A percentile compares a stretch with the other conserved stretches of the same genome.
phyloP scores from a whole-genome alignment of 129 eudicot species.

The Dittrichia graveolens region DNA sequence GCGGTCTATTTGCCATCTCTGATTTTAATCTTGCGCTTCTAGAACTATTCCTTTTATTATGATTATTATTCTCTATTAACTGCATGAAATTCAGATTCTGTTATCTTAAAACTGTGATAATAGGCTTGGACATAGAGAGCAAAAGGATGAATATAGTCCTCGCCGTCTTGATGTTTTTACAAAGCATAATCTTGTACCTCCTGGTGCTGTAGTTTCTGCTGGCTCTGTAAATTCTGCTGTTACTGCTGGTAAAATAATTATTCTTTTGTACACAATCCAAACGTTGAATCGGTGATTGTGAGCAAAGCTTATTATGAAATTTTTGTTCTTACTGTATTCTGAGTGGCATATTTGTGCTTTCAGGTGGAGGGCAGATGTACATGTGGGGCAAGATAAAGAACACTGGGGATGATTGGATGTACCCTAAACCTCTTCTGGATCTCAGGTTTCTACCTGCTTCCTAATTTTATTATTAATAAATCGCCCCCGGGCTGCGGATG shows the following conservation, averaged over 20 bases:
- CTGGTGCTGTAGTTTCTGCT: constrained; percentile 84
- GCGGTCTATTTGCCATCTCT: background rate
- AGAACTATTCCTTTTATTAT: background rate
- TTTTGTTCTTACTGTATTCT: background rate
- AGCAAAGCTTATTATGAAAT: background rate
- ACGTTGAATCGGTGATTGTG: background rate
- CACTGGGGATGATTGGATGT: constrained; percentile 95
- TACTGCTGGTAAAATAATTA: constrained; percentile 63
- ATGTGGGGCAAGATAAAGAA: constrained; percentile 98
- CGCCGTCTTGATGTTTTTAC: constrained; percentile 83
- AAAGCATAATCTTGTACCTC: constrained; percentile 73
- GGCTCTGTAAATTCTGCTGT: constrained; percentile 80
- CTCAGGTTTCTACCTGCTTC: constrained; percentile 55
- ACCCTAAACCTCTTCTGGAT: constrained; percentile 97
- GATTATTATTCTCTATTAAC: background rate
- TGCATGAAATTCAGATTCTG: background rate
- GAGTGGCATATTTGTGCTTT: background rate
- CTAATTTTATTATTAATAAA: background rate
- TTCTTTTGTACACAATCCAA: background rate
- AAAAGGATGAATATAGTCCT: constrained; percentile 87
- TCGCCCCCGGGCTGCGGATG: too few relatives aligned
- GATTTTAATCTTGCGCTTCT: background rate
- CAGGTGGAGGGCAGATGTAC: constrained; percentile 95
- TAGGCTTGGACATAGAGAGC: constrained; percentile 97
- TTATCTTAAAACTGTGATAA: constrained; percentile 2